phyloP scores from a whole-genome alignment of 2,329 filamentous ascomycete genomes.

The Microdochium trichocladiopsis region DNA sequence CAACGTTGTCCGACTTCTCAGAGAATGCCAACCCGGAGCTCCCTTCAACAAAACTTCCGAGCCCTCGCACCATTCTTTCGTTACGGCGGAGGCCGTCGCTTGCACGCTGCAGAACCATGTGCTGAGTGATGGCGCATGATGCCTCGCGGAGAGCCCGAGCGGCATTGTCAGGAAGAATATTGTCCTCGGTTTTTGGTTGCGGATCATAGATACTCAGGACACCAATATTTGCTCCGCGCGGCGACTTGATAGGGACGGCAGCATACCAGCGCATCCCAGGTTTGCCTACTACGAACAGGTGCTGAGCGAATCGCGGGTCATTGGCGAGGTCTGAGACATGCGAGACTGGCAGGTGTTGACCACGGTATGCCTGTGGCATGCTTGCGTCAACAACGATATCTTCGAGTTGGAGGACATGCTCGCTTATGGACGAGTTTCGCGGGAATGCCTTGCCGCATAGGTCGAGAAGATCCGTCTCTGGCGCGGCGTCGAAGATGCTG shows the following conservation, averaged over 20 bases:
- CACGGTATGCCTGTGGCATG: not conserved
- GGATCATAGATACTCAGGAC: slow-evolving; percentile 5
- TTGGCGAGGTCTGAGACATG: not conserved
- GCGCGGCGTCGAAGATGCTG: slow-evolving; percentile 12
- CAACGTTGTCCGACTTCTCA: not conserved
- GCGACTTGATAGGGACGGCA: slow-evolving; percentile 6
- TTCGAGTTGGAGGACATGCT: not conserved
- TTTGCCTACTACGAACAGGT: not conserved
- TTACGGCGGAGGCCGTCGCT: slow-evolving; percentile 5
- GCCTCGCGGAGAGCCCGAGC: slow-evolving; percentile 6
- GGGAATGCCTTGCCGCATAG: not conserved
- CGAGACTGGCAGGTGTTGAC: not conserved
- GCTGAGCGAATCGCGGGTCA: not conserved
- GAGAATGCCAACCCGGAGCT: slow-evolving; percentile 11
- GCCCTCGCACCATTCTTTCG: slow-evolving; percentile 13
- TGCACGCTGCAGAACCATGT: slow-evolving; percentile 1
- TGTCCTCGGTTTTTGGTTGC: slow-evolving; percentile 3
- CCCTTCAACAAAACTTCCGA: slow-evolving; percentile 15
- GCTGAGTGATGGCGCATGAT: slow-evolving; percentile 9
- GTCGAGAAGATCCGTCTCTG: slow-evolving; percentile 5
- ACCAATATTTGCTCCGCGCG: slow-evolving; percentile 10
- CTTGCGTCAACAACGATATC: not conserved
- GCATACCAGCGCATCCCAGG: not conserved
- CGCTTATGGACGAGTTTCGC: not conserved
- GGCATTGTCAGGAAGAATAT: not conserved